Conservation (phyloP, 108 stramenopile genomes). For the Cyclotella sp. region DNA sequence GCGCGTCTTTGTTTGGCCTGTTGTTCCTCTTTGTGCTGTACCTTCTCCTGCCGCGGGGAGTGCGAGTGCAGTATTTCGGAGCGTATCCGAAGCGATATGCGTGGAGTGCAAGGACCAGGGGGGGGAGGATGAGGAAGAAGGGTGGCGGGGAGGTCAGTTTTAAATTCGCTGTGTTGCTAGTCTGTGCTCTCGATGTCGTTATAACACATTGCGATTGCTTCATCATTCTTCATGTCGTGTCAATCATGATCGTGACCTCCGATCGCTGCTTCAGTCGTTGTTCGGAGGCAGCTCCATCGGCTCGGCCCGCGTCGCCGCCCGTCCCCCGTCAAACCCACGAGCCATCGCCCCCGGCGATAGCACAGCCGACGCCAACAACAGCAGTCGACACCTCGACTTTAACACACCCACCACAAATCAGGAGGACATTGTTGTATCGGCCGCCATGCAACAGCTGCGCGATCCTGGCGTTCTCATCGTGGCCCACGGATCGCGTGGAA, state of each 20-base stretch:
- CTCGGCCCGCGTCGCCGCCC: background rate
- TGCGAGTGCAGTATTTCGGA: constrained; percentile 81
- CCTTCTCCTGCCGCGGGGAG: constrained; percentile 69
- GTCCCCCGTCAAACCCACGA: background rate
- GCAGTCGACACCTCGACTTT: background rate
- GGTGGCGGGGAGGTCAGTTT: constrained; percentile 16
- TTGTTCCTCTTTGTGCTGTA: constrained; percentile 77
- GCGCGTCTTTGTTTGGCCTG: constrained; percentile 49
- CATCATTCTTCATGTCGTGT: background rate
- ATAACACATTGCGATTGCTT: background rate
- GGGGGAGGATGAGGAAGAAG: constrained; percentile 8
- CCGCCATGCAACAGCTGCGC: constrained; percentile 80
- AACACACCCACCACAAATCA: constrained; percentile 3
- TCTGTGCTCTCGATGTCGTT: background rate
- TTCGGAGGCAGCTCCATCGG: constrained; percentile 17
- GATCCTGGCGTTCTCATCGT: constrained; percentile 72
- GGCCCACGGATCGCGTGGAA: constrained; percentile 83
- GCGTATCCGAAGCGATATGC: constrained; percentile 87
- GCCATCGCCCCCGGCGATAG: background rate
- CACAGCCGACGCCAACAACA: background rate
- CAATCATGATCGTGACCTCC: too few relatives aligned
- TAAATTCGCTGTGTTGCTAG: background rate
- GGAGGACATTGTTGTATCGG: constrained; percentile 31
- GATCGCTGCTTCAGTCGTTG: background rate
- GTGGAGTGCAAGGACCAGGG: constrained; percentile 73